Base-by-base conservation (phyloP, 2,329 filamentous ascomycete genomes). In the Alternaria sp. region DNA sequence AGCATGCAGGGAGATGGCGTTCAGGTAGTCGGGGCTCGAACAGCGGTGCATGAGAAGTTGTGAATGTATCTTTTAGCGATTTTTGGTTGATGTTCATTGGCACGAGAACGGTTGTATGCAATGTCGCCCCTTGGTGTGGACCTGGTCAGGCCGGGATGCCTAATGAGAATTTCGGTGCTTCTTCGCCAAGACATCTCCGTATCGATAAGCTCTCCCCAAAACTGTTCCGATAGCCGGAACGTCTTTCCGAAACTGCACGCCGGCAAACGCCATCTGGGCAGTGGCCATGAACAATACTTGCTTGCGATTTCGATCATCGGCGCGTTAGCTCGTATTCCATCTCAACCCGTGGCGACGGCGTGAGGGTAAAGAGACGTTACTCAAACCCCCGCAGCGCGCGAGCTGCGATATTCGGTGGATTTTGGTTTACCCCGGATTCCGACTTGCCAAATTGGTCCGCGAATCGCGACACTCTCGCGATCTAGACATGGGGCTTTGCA, bases 1-100 rank as follows among this genome's bases (percentile, higher is more conserved):
- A 55, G 58, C 52, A 30, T 49, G 44, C 32, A 61, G 21, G 58
- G 58, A 26, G 58, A 61, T 61, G 58, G 51, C 28, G 28, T 61
- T 11, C 58, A 61, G 52, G 58, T 61, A 13, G 45, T 61, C 3
- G 58, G 30, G 17, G 23, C 23, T 30, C 44, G 58, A 36, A 32
- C 30, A 44, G 21, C 19, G 25, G 25, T 49, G 28, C 23, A 30
- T 11, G 44, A 57, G 25, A 61, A 26, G 25, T 44, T 61, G 19
- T 61, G n/a, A 26, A 26, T 8, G 15, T 17, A 11, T 44, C 4
- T 19, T 19, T 8, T 43, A 21, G 43, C 10, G 17, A 11, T 25
- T 7, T 21, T 40, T 15, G 1, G 4, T 36, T 13, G 15, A n/a
- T 15, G 11, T n/a, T 9, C 12, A 12, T n/a, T 36, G 32, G 4